A percentile compares a stretch with the other conserved stretches of the same genome.
These are phyloP conservation scores for Neurospora sp. DNA, from an alignment of 2,329 filamentous ascomycete species.

Conservation along the genomic window DNA sequence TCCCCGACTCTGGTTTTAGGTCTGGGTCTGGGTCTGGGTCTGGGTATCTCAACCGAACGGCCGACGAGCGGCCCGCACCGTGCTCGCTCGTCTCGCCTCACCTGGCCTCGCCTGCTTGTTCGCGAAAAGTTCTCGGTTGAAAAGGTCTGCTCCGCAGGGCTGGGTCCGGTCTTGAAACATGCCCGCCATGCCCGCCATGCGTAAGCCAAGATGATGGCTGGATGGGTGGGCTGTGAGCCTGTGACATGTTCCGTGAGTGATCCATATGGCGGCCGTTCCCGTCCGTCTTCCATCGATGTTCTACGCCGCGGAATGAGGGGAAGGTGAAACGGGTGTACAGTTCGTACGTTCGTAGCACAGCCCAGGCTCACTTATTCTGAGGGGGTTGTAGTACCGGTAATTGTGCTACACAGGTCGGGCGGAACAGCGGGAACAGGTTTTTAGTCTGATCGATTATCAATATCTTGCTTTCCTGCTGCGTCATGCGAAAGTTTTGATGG, in stretches of 20 bases:
- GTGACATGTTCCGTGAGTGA: neutral
- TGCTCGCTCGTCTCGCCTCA: neutral
- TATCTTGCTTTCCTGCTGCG: neutral
- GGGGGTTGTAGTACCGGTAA: neutral
- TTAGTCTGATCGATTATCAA: neutral
- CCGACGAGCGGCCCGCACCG: neutral
- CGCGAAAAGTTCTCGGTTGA: neutral
- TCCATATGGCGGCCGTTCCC: neutral
- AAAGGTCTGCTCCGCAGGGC: neutral
- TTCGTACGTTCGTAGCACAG: neutral
- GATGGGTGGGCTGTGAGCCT: neutral
- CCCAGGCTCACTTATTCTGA: neutral
- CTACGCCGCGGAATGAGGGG: neutral
- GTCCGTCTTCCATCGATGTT: neutral
- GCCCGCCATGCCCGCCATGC: neutral
- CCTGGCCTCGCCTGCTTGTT: neutral
- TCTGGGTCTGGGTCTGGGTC: neutral
- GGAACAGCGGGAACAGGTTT: neutral
- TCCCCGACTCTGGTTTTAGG: neutral
- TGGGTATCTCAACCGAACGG: neutral
- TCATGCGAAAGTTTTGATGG: neutral
- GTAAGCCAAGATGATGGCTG: neutral
- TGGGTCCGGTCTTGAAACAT: neutral
- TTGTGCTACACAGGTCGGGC: neutral
- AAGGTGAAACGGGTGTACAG: neutral